Evolutionary conservation across 352 stramenopile genomes (phyloP).

Genomic region (Globisporangium spiculum): DNA sequence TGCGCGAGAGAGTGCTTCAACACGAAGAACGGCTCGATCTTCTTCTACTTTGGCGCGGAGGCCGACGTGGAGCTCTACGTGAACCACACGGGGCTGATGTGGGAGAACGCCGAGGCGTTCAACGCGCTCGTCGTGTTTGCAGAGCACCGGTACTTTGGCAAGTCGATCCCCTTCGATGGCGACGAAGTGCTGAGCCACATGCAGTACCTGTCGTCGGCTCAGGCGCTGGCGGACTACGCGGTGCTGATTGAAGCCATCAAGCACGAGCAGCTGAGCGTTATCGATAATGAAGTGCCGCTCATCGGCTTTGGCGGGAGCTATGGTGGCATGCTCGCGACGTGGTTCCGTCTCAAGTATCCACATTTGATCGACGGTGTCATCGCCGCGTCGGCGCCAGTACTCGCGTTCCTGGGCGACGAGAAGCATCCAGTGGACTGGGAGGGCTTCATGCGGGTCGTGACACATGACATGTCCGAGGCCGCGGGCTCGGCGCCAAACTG

Average conservation of each 20-base stretch:
- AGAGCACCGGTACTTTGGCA: constrained; percentile 78
- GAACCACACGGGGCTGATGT: constrained; percentile 4
- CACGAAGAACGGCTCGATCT: constrained; percentile 18
- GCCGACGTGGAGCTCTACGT: background rate
- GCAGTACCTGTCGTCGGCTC: constrained; percentile 77
- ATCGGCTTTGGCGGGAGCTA: constrained; percentile 79
- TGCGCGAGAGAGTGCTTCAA: constrained; percentile 28
- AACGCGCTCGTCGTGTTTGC: constrained; percentile 65
- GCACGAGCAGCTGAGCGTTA: constrained; percentile 24
- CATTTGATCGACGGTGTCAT: constrained; percentile 66
- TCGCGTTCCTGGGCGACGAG: constrained; percentile 46
- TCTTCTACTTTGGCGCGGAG: background rate
- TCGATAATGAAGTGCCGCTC: constrained; percentile 37
- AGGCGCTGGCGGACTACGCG: constrained; percentile 79
- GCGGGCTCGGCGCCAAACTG: constrained; percentile 35
- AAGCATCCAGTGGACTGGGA: constrained; percentile 37
- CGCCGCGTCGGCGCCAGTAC: constrained; percentile 60
- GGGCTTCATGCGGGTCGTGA: constrained; percentile 40
- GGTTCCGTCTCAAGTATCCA: constrained; percentile 76
- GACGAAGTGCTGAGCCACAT: constrained; percentile 48
- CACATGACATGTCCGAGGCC: constrained; percentile 37
- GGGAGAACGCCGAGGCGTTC: constrained; percentile 1
- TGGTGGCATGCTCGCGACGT: constrained; percentile 69
- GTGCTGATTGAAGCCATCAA: constrained; percentile 53
- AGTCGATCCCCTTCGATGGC: constrained; percentile 50